A percentile compares a stretch with the other conserved stretches of the same genome.
Evolutionary conservation across 2,329 filamentous ascomycete genomes (phyloP).

Genomic region (Pseudocercospora fuligena): DNA sequence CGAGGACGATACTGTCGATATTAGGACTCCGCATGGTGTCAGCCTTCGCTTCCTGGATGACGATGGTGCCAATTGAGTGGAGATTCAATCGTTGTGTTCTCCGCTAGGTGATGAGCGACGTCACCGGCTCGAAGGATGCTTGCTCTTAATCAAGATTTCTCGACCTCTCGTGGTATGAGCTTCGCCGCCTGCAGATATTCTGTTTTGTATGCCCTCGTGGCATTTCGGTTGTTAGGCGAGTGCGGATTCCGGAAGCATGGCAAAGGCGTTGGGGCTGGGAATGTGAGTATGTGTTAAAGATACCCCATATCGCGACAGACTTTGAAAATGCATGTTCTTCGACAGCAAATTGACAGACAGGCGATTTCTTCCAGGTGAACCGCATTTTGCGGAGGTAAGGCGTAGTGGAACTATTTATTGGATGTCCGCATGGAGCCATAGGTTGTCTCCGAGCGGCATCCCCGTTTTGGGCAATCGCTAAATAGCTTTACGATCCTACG

Average conservation of each 20-base stretch:
- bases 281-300: constrained; percentile 23
- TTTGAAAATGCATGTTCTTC: not conserved
- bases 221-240: not conserved
- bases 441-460: not conserved
- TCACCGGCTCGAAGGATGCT: not conserved
- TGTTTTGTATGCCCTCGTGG: not conserved
- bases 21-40: constrained; percentile 29
- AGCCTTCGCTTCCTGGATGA: constrained; percentile 31
- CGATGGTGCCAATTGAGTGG: constrained; percentile 18
- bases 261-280: not conserved
- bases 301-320: constrained; percentile 25
- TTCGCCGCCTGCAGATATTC: not conserved
- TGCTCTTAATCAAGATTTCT: not conserved
- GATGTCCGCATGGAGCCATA: not conserved
- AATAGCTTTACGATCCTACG: not conserved
- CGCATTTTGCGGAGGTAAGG: not conserved
- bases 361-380: not conserved
- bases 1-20: constrained; percentile 27
- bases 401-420: not conserved
- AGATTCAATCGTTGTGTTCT: not conserved
- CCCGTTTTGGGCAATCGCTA: not conserved
- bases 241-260: not conserved
- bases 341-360: not conserved
- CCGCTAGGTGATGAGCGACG: not conserved
- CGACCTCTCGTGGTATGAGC: not conserved